Conservation (phyloP, 208 protist species). For the Trypanosoma conorhini region DNA sequence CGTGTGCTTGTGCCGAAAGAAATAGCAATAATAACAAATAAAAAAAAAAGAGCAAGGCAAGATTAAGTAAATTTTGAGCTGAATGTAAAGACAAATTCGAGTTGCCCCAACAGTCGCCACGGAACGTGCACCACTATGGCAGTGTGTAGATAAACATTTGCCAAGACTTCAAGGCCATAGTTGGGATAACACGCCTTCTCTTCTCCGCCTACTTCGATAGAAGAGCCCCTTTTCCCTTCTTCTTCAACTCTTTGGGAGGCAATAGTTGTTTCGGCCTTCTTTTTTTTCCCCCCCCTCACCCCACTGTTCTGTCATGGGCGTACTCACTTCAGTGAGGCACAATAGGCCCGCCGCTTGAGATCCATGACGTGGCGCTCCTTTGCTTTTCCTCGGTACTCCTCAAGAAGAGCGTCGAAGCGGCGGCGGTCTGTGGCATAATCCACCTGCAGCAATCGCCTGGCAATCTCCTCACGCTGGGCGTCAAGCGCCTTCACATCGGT, state of each 20-base stretch:
- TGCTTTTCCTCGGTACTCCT: slow-evolving; percentile 52
- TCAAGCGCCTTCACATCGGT: slow-evolving; percentile 42
- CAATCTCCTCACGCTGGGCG: slow-evolving; percentile 26
- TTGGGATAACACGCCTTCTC: background rate
- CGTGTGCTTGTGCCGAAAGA: background rate
- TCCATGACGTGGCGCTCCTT: slow-evolving; percentile 73
- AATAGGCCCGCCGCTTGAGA: slow-evolving; percentile 51
- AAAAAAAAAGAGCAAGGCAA: background rate
- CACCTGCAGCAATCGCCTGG: slow-evolving; percentile 27
- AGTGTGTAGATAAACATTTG: background rate
- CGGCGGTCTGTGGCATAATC: slow-evolving; percentile 43
- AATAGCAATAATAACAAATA: slow-evolving; percentile 2
- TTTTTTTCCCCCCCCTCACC: background rate
- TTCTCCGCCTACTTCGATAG: background rate
- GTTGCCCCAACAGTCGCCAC: background rate
- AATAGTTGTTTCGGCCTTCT: background rate
- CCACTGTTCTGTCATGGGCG: background rate
- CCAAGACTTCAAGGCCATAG: background rate
- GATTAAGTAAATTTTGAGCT: background rate
- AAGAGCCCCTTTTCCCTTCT: background rate
- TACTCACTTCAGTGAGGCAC: slow-evolving; percentile 21
- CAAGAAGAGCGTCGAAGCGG: slow-evolving; percentile 53
- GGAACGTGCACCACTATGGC: background rate
- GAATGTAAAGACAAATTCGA: background rate
- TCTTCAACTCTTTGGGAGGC: background rate